These are phyloP conservation scores for Termitomyces heimii DNA, from an alignment of 768 basidiomycete genomes.

Conservation along the genomic window DNA sequence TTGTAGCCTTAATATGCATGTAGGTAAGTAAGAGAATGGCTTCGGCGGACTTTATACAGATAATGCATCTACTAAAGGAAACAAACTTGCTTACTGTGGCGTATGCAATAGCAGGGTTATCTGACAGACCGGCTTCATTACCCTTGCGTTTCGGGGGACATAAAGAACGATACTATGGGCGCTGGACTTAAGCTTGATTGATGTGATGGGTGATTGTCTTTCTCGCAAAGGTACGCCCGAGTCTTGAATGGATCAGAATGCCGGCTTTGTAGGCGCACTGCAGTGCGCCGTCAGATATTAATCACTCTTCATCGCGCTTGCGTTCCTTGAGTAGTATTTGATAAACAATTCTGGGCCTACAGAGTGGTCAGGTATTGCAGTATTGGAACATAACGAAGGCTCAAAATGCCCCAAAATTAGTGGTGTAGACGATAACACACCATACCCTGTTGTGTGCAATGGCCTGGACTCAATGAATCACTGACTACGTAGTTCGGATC, in stretches of 20 bases:
- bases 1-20: not conserved
- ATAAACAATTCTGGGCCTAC: not conserved
- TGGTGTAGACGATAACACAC: not conserved
- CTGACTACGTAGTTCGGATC: not conserved
- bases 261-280: not conserved
- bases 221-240: not conserved
- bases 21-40: conserved; percentile 6
- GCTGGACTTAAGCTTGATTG: not conserved
- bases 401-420: no score
- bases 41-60: conserved; percentile 16
- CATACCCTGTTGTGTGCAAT: not conserved
- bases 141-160: not conserved
- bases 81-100: conserved; percentile 13
- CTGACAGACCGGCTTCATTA: not conserved
- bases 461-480: not conserved
- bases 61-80: conserved; percentile 14
- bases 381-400: not conserved
- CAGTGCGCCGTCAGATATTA: not conserved
- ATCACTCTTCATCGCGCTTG: not conserved
- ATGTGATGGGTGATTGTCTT: not conserved
- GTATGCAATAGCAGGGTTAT: conserved; percentile 4
- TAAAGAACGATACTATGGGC: not conserved
- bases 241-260: not conserved
- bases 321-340: not conserved
- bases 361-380: not conserved